Percentiles rank a stretch among this genome's conserved stretches.
Conservation (phyloP, 176 grass and related monocot species). For the Lolium multiflorum region DNA sequence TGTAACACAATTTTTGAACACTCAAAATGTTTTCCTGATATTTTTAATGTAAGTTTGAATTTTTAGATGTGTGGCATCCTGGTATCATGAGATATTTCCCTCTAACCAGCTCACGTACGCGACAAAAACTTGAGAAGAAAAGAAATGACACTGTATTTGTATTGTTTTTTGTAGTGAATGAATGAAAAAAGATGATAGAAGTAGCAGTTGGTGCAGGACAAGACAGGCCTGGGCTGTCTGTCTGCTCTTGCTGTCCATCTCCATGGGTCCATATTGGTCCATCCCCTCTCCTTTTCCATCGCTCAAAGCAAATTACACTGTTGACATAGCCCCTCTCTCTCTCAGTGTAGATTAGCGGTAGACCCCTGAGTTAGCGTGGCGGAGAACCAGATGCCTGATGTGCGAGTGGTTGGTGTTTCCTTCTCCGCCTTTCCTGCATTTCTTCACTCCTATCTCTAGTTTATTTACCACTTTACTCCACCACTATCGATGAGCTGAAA, state of each 20-base stretch:
- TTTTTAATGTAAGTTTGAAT: too few species aligned
- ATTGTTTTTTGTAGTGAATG: background rate
- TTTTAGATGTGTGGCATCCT: too few species aligned
- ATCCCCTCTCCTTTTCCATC: background rate
- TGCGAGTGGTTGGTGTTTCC: slow-evolving; percentile 85
- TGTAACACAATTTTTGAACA: too few species aligned
- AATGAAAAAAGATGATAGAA: background rate
- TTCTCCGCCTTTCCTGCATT: slow-evolving; percentile 45
- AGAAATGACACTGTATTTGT: too few species aligned
- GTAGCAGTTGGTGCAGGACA: slow-evolving; percentile 5
- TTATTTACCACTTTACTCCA: background rate
- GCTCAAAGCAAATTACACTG: background rate
- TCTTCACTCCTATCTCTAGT: slow-evolving; percentile 30
- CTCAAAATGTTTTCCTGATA: too few species aligned
- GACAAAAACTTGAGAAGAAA: too few species aligned
- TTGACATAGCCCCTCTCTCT: slow-evolving; percentile 25
- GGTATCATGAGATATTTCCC: too few species aligned
- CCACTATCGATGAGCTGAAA: background rate
- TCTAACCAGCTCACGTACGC: too few species aligned
- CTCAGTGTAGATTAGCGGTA: slow-evolving; percentile 46
- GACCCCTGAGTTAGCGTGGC: slow-evolving; percentile 72
- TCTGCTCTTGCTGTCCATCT: background rate
- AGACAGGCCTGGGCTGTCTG: background rate
- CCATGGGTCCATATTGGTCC: slow-evolving; percentile 1
- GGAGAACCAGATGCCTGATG: slow-evolving; percentile 93